Conservation (phyloP, 108 stramenopile species). For the Epithemia pelagica region DNA sequence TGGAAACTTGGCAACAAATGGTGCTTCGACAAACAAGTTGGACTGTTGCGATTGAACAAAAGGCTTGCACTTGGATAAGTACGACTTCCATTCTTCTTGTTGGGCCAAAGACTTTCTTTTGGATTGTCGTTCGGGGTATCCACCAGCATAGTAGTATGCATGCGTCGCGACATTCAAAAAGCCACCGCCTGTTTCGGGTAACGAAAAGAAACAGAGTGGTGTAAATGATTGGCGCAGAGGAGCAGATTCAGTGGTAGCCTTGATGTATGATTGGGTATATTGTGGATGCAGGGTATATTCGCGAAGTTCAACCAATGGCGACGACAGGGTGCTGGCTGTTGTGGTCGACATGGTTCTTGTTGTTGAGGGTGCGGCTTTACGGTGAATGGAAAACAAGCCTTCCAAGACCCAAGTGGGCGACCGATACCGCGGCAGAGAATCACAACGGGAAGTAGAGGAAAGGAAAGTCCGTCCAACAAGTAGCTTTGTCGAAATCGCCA, state of each 20-base stretch:
- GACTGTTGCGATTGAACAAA: slow-evolving; percentile 33
- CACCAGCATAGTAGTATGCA: slow-evolving; percentile 54
- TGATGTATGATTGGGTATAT: slow-evolving; percentile 14
- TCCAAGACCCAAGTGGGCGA: no score
- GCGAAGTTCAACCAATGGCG: slow-evolving; percentile 50
- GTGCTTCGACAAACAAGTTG: slow-evolving; percentile 52
- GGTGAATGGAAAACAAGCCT: no score
- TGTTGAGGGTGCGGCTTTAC: not conserved
- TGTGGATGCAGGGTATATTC: slow-evolving; percentile 42
- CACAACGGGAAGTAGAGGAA: no score
- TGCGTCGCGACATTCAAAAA: slow-evolving; percentile 45
- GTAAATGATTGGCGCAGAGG: slow-evolving; percentile 18
- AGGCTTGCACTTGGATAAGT: slow-evolving; percentile 19
- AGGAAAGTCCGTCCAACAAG: no score
- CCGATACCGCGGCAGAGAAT: no score
- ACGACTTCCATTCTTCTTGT: slow-evolving; percentile 31
- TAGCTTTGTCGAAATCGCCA: no score
- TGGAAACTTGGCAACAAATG: slow-evolving; percentile 13
- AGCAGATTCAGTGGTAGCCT: slow-evolving; percentile 23
- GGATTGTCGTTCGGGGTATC: slow-evolving; percentile 35
- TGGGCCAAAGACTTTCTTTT: slow-evolving; percentile 17
- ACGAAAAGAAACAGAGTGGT: slow-evolving; percentile 41
- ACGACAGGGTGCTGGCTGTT: no score
- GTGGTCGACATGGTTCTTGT: not conserved
- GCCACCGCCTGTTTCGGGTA: slow-evolving; percentile 51